Percentiles rank a stretch among this genome's conserved stretches.
Evolutionary conservation across 371 early-diverging fungal species (phyloP).

Genomic region (Zopfochytrium polystomum): DNA sequence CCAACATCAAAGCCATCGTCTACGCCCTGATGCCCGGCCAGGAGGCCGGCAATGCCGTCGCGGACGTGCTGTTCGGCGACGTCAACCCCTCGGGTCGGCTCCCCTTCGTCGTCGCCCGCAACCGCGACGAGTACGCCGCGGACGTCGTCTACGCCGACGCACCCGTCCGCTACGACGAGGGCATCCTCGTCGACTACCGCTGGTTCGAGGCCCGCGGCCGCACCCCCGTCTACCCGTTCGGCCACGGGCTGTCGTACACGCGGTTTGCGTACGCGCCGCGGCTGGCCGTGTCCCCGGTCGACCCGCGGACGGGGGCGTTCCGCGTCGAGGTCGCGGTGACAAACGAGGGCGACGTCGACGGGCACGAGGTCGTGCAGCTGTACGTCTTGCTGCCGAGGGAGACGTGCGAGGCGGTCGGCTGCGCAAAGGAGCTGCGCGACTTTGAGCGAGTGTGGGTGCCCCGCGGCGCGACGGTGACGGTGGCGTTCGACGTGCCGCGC

Average conservation of each 20-base stretch:
- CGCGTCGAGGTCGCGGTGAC: constrained; percentile 38
- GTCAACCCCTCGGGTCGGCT: constrained; percentile 61
- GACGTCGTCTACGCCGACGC: constrained; percentile 27
- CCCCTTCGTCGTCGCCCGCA: constrained; percentile 58
- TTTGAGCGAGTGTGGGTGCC: constrained; percentile 16
- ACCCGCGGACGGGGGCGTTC: not conserved
- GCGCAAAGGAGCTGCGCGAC: constrained; percentile 23
- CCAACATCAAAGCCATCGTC: constrained; percentile 55
- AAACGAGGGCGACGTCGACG: constrained; percentile 50
- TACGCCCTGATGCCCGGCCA: too few species aligned
- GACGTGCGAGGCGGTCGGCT: constrained; percentile 17
- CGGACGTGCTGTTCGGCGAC: too few species aligned
- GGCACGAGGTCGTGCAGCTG: constrained; percentile 57
- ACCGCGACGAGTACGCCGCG: too few species aligned
- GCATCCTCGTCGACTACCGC: too few species aligned
- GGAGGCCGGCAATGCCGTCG: too few species aligned
- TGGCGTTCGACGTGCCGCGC: constrained; percentile 1
- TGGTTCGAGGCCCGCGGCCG: constrained; percentile 51
- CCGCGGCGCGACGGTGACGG: constrained; percentile 8
- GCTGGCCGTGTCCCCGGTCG: not conserved
- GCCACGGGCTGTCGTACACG: constrained; percentile 65
- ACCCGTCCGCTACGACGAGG: constrained; percentile 52
- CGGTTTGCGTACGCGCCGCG: constrained; percentile 47
- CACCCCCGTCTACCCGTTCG: constrained; percentile 57
- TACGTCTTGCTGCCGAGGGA: constrained; percentile 51